Conservation (phyloP, 108 stramenopile genomes). For the Cylindrotheca closterium region DNA sequence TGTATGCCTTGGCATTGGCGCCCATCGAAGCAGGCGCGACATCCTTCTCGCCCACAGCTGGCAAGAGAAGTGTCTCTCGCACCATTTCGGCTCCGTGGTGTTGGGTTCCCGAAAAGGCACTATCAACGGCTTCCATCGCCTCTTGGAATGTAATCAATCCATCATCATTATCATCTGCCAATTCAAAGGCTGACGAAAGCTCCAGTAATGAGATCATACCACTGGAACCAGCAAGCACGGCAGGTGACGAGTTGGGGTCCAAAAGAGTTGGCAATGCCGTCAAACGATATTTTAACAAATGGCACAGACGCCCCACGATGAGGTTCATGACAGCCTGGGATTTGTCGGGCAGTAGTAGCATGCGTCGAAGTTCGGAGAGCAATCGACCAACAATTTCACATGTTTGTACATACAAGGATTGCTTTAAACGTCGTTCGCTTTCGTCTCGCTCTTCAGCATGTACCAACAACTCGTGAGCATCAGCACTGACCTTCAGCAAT, state of each 20-base stretch:
- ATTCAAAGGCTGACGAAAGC: conserved; percentile 77
- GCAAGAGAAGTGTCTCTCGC: conserved; percentile 72
- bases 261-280: conserved; percentile 72
- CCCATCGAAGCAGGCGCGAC: conserved; percentile 8
- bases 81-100: conserved; percentile 90
- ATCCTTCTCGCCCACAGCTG: conserved; percentile 12
- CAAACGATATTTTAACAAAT: conserved; percentile 82
- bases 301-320: conserved; percentile 83
- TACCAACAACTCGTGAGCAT: conserved; percentile 86
- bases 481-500: conserved; percentile 75
- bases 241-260: conserved; percentile 77
- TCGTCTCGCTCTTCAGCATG: conserved; percentile 90
- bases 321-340: conserved; percentile 68
- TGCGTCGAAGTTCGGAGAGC: conserved; percentile 78
- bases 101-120: conserved; percentile 86
- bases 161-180: conserved; percentile 88
- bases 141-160: conserved; percentile 85
- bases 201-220: conserved; percentile 85
- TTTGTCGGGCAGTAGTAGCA: conserved; percentile 47
- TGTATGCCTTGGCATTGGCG: conserved; percentile 17
- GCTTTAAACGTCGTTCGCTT: conserved; percentile 73
- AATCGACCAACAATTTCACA: conserved; percentile 90
- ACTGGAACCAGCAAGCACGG: conserved; percentile 44
- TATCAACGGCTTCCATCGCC: conserved; percentile 87
- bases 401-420: conserved; percentile 88